Evolutionary conservation across 768 basidiomycete species (phyloP), one percentile per base, ranked within the genome.

Genomic region (Leucocoprinus birnbaumii): DNA sequence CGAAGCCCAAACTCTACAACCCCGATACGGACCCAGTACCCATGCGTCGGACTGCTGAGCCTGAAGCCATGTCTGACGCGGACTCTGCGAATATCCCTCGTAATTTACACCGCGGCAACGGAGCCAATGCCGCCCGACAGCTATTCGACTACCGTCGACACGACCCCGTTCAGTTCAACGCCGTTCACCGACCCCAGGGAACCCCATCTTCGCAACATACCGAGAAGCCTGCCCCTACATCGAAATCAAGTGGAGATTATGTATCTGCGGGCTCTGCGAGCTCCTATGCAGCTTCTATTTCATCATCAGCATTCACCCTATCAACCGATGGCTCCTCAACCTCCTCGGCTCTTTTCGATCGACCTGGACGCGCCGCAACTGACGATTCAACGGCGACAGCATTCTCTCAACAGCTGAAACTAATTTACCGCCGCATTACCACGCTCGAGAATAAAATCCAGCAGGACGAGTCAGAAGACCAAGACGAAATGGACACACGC

Each of bases 111-210:
- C 61, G 68, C 26, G 65, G 68, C 35, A 67, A 66, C 24, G 60
- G 76, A 2, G 67, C 77, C 6, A 49, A 48, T 19, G 54, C 54
- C 40, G 54, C 54, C 27, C 72, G 85, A 40, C 89, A 88, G 58
- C 81, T 97, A 0, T 95, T 94, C 55, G 94, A 98, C 65, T 91
- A 90, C 56, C 80, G 90, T 37, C 86, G 91, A 63, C 91, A 98
- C 67, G 92, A 98, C 67, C 93, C 97, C 0, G 82, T 94, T 27
- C 82, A 88, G 10, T 98, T 98, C 70, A 74, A 49, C 25, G 80
- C 85, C 31, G 78, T 84, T 34, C 73, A 82, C 3, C 80, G 85
- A 40, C 79, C 85, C 44, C 57, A 65, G 56, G 61, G 63, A 16
- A 8, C 48, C 60, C 6, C 48, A 60, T 5, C 55, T 54, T 47